Conservation (phyloP, 2,329 filamentous ascomycete species). For the Nemania sp. region DNA sequence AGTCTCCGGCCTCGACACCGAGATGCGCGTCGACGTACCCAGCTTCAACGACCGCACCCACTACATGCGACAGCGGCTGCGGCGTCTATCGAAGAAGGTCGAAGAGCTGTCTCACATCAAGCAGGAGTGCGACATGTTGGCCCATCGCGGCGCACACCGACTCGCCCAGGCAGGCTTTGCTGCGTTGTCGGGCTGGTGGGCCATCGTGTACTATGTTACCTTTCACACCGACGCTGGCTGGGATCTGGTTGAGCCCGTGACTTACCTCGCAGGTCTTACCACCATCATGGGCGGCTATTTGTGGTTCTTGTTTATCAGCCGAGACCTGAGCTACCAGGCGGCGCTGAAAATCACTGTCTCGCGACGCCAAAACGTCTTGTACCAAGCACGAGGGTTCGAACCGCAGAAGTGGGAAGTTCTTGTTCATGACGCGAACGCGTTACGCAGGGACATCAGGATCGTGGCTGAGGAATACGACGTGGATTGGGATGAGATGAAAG, state of each 20-base stretch:
- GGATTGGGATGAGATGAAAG: conserved; percentile 79
- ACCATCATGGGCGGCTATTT: conserved; percentile 88
- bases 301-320: conserved; percentile 92
- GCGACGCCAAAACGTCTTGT: conserved; percentile 74
- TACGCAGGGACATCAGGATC: conserved; percentile 77
- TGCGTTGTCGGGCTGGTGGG: conserved; percentile 77
- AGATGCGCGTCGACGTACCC: conserved; percentile 79
- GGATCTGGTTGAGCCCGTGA: conserved; percentile 90
- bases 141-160: conserved; percentile 75
- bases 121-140: conserved; percentile 76
- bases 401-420: conserved; percentile 74
- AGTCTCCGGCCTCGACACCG: conserved; percentile 67
- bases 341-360: conserved; percentile 87
- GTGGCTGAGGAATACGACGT: conserved; percentile 88
- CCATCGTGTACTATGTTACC: conserved; percentile 72
- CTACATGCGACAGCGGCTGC: conserved; percentile 76
- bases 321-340: conserved; percentile 82
- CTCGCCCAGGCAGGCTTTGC: conserved; percentile 80
- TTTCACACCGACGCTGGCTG: conserved; percentile 79
- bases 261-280: conserved; percentile 83
- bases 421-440: conserved; percentile 76
- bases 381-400: conserved; percentile 76
- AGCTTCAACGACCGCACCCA: conserved; percentile 90
- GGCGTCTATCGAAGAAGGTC: conserved; percentile 71
- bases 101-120: conserved; percentile 73